These are phyloP conservation scores for Conticribra guillardii DNA, from an alignment of 108 stramenopile species.

Conservation along the genomic window DNA sequence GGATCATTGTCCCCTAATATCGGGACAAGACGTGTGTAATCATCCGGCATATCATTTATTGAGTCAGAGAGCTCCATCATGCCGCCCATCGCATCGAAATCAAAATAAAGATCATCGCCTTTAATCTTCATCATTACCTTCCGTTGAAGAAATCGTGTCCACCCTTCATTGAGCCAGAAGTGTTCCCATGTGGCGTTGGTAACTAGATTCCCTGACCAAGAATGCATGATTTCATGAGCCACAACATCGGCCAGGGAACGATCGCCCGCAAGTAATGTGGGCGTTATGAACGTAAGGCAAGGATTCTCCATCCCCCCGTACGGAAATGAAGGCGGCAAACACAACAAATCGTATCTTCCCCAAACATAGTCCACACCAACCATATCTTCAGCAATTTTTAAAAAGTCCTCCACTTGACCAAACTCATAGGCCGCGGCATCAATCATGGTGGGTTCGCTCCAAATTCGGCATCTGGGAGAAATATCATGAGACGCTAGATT, in stretches of 20 bases:
- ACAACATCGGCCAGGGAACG: conserved; percentile 93
- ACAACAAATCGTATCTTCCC: conserved; percentile 88
- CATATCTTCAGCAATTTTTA: conserved; percentile 87
- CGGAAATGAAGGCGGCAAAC: conserved; percentile 96
- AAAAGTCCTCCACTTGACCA: conserved; percentile 90
- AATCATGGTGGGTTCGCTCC: conserved; percentile 93
- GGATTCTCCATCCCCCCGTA: conserved; percentile 99
- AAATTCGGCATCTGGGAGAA: conserved; percentile 81
- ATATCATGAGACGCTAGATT: conserved; percentile 79
- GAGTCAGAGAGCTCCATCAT: conserved; percentile 66
- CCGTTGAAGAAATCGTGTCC: conserved; percentile 96
- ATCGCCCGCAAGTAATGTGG: conserved; percentile 96
- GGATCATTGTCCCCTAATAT: conserved; percentile 82
- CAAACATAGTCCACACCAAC: conserved; percentile 69
- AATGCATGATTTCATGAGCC: conserved; percentile 86
- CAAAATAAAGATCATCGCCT: conserved; percentile 64
- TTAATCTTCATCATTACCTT: conserved; percentile 91
- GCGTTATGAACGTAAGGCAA: conserved; percentile 98
- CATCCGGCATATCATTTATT: conserved; percentile 62
- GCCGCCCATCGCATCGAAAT: conserved; percentile 87
- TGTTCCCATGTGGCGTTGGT: conserved; percentile 93
- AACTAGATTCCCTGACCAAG: conserved; percentile 97
- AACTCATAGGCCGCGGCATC: conserved; percentile 93
- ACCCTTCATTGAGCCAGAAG: conserved; percentile 99
- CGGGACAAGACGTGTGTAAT: conserved; percentile 81